Conservation (phyloP, 106 monocot genomes). For the Dendrobium catenatum region DNA sequence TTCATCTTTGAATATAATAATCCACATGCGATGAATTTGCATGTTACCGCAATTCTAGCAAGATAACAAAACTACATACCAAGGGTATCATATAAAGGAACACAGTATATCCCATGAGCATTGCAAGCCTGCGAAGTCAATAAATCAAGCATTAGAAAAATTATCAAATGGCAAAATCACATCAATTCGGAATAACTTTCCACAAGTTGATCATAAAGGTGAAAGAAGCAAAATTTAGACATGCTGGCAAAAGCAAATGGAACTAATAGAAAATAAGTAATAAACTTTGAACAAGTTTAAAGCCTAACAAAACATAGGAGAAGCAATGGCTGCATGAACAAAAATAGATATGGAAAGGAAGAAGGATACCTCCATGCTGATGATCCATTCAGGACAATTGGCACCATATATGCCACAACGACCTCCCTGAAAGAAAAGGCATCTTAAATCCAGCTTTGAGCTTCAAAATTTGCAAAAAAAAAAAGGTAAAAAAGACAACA, state of each 20-base stretch:
- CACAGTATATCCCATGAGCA: conserved; percentile 92
- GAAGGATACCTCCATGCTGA: conserved; percentile 79
- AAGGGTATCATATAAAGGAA: conserved; percentile 92
- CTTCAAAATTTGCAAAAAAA: neutral
- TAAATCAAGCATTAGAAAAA: neutral
- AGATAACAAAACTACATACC: conserved; percentile 38
- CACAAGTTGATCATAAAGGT: too few species aligned
- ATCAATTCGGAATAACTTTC: neutral
- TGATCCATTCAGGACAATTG: conserved; percentile 86
- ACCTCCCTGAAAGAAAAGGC: conserved; percentile 43
- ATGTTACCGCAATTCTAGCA: neutral
- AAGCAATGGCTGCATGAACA: neutral
- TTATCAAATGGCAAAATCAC: neutral
- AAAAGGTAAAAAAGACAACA: neutral
- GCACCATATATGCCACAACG: conserved; percentile 90
- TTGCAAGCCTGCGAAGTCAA: conserved; percentile 82
- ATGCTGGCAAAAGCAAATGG: neutral
- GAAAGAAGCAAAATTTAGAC: neutral
- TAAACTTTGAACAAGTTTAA: neutral
- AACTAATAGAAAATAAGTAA: neutral
- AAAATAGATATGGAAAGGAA: neutral
- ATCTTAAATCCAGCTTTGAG: neutral
- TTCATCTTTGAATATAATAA: neutral
- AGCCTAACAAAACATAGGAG: neutral
- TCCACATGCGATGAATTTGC: neutral